Evolutionary conservation across 768 basidiomycete genomes (phyloP).

Genomic region (Coprinopsis sp.): DNA sequence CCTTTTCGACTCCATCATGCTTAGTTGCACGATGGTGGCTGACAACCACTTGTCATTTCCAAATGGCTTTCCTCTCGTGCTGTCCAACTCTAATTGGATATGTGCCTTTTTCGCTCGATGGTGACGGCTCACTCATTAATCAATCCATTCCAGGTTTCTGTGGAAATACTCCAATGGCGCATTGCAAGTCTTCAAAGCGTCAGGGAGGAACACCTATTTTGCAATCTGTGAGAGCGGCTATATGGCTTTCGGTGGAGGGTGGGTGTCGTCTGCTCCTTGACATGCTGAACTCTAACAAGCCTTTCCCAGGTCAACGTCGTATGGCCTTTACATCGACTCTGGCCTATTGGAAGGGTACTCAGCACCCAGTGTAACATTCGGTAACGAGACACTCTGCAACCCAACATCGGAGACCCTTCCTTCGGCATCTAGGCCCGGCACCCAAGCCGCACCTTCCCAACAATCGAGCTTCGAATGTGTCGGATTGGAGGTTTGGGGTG

Average conservation of each 20-base stretch:
- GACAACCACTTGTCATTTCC: no score
- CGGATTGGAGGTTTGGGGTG: conserved; percentile 87
- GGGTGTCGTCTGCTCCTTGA: conserved; percentile 24
- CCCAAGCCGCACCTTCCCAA: conserved; percentile 29
- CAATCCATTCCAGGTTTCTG: conserved; percentile 51
- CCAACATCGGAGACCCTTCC: background rate
- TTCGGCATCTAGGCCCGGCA: background rate
- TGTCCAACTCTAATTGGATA: background rate
- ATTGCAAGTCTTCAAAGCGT: conserved; percentile 72
- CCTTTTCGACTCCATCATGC: no score
- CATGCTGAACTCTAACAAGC: conserved; percentile 1
- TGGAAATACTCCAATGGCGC: conserved; percentile 55
- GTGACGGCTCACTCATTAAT: conserved; percentile 1
- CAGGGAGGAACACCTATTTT: conserved; percentile 87
- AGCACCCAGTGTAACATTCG: conserved; percentile 80
- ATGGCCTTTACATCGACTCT: conserved; percentile 85
- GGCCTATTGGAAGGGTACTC: conserved; percentile 80
- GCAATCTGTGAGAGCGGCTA: conserved; percentile 77
- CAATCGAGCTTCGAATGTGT: conserved; percentile 81
- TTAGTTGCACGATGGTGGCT: no score
- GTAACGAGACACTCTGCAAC: conserved; percentile 76
- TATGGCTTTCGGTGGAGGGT: conserved; percentile 93
- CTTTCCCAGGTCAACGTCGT: conserved; percentile 32
- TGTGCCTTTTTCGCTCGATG: no score
- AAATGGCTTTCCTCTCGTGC: no score